Evolutionary conservation across 306 rosid genomes (phyloP), one percentile per base, ranked within the genome.

Genomic region (Medicago arabica): DNA sequence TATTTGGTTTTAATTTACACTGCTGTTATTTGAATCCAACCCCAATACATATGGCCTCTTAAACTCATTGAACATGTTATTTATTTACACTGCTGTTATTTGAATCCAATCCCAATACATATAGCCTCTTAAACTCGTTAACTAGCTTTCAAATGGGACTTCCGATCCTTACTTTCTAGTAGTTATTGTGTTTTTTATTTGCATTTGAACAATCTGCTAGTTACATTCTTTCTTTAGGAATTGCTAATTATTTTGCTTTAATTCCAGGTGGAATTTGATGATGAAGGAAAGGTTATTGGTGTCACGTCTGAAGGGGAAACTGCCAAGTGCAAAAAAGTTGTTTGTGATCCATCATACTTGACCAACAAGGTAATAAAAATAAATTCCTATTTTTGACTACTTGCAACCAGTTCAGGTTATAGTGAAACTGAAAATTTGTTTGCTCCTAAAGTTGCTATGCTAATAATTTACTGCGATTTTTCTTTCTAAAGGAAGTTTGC

Each of bases 291-390:
- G 85, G 97, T 89, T 80, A 3, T 72, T 46, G 97, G 98, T 80
- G 98, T 95, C 73, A 85, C 98, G n/a, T 95, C 98, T 82, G 97
- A 90, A 86, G 98, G 97, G 62, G 98, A 95, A 84, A 95, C 98
- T 83, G 98, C 97, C 15, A 92, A 57, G 80, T 92, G 98, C 89
- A 95, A 87, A 72, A 95, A 90, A 84, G 89, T 95, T 85, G 98
- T 95, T 21, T 90, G 98, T 50, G 98, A 95, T 83, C 98, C 98
- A 50, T 95, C 98, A 39, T 95, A 95, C 87, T 87, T 95, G 87
- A 88, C 91, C 6, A 70, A 76, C 87, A 95, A 95, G 97, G 98
- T 90, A 88, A 77, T 57, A 21, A 11, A 36, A 64, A 55, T 62
- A 53, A 51, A 67, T 47, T 9, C 67, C 12, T 49, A 16, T 15